Evolutionary conservation across 345 rosid species (phyloP).

Genomic region (Acer saccharum): DNA sequence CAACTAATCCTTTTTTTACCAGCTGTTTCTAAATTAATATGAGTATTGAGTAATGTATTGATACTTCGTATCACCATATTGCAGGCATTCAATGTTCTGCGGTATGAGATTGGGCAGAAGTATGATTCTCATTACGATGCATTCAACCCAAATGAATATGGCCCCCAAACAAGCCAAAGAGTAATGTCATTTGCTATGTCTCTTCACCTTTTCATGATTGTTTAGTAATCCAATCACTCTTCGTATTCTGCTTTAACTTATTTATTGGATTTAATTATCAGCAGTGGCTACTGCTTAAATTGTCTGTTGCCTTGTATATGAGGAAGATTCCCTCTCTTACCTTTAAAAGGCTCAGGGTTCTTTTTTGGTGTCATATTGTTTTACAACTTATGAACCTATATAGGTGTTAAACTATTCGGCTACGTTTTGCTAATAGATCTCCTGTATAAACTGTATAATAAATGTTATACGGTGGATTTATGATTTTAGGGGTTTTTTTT

Average conservation of each 20-base stretch:
- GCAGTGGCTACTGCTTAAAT: background rate
- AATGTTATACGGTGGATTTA: background rate
- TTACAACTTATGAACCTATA: background rate
- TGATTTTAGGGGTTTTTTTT: background rate
- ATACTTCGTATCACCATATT: slow-evolving; percentile 26
- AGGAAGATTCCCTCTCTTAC: background rate
- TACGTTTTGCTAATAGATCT: background rate
- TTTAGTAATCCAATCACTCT: slow-evolving; percentile 3
- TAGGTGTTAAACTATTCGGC: background rate
- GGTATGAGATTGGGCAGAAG: slow-evolving; percentile 88
- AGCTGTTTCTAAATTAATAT: slow-evolving; percentile 18
- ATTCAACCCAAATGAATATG: slow-evolving; percentile 78
- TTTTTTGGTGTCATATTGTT: background rate
- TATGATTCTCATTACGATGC: slow-evolving; percentile 92
- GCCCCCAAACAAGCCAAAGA: slow-evolving; percentile 81
- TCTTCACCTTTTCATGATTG: background rate
- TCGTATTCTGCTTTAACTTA: background rate
- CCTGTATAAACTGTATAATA: background rate
- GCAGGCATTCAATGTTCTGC: slow-evolving; percentile 91
- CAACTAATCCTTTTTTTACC: slow-evolving; percentile 4
- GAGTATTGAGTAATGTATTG: slow-evolving; percentile 20
- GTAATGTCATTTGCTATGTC: slow-evolving; percentile 35
- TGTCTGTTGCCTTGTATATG: background rate
- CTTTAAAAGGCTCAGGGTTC: background rate
- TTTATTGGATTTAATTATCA: background rate